phyloP scores from a whole-genome alignment of 108 stramenopile genomes.

The Aurantiochytrium sp. region DNA sequence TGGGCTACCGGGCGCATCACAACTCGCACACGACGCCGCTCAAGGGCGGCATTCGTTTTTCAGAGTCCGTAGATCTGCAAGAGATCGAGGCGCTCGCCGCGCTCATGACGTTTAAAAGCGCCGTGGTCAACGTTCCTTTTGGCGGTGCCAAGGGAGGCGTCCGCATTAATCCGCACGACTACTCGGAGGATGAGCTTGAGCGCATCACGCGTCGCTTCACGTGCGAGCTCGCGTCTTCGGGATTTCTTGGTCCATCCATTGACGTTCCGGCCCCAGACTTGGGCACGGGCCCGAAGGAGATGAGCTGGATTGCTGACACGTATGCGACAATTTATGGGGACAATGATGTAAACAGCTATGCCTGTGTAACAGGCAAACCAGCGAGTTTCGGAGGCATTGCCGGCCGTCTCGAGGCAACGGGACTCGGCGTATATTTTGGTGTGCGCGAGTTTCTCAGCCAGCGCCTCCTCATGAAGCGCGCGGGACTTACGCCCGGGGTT shows the following conservation, averaged over 20 bases:
- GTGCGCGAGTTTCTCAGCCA: conserved; percentile 16
- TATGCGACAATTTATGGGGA: conserved; percentile 24
- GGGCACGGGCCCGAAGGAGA: conserved; percentile 23
- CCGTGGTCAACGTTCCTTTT: conserved; percentile 25
- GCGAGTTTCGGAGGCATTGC: conserved; percentile 13
- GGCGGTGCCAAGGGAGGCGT: conserved; percentile 30
- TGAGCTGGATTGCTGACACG: conserved; percentile 31
- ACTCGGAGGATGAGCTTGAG: conserved; percentile 24
- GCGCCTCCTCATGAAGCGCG: background rate
- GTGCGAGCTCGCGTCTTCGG: conserved; percentile 20
- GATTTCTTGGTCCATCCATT: conserved; percentile 26
- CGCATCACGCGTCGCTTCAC: conserved; percentile 26
- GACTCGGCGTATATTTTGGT: conserved; percentile 23
- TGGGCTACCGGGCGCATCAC: conserved; percentile 28
- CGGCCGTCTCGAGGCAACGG: conserved; percentile 21
- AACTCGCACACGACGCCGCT: conserved; percentile 17
- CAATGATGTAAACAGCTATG: conserved; percentile 7
- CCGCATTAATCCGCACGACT: conserved; percentile 8
- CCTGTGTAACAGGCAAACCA: conserved; percentile 28
- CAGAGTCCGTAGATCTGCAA: conserved; percentile 22
- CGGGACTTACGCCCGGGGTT: conserved; percentile 1
- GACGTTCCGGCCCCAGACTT: conserved; percentile 29
- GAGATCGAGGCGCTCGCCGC: conserved; percentile 27
- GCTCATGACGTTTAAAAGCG: conserved; percentile 27
- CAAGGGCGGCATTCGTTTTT: conserved; percentile 25